Percentiles rank a stretch among this genome's conserved stretches.
Evolutionary conservation across 2,329 filamentous ascomycete genomes (phyloP).

Genomic region (Neopestalotiopsis sp.): DNA sequence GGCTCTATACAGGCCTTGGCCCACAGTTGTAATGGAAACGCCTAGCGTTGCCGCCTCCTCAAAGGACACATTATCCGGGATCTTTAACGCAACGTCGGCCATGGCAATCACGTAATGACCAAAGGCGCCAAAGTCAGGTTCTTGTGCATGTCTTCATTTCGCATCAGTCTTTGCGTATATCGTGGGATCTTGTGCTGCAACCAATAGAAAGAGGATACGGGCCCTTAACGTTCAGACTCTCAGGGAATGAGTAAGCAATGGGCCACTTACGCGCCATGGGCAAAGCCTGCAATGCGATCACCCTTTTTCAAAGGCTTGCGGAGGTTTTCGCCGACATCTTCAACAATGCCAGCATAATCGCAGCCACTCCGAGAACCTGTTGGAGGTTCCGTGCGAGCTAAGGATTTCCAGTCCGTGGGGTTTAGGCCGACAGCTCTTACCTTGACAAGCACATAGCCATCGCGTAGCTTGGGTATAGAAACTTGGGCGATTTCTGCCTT

Average conservation of each 20-base stretch:
- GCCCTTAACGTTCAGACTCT: no score
- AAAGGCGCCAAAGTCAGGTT: slow-evolving; percentile 50
- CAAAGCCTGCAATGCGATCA: slow-evolving; percentile 51
- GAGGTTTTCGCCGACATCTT: slow-evolving; percentile 49
- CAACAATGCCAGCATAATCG: slow-evolving; percentile 54
- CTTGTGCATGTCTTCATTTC: slow-evolving; percentile 33
- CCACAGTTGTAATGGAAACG: slow-evolving; percentile 47
- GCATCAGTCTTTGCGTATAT: not conserved
- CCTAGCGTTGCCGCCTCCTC: slow-evolving; percentile 52
- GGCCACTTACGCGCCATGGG: slow-evolving; percentile 38
- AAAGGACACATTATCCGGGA: slow-evolving; percentile 51
- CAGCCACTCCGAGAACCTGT: slow-evolving; percentile 38
- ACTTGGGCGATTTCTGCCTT: slow-evolving; percentile 31
- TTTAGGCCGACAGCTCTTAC: slow-evolving; percentile 41
- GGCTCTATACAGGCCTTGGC: slow-evolving; percentile 53
- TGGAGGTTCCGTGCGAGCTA: slow-evolving; percentile 30
- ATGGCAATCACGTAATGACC: slow-evolving; percentile 45
- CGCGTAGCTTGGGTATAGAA: slow-evolving; percentile 26
- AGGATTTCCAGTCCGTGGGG: slow-evolving; percentile 41
- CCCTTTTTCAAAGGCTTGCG: slow-evolving; percentile 50
- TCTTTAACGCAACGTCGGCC: slow-evolving; percentile 47
- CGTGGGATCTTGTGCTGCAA: no score
- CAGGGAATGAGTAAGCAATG: no score
- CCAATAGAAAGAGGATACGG: no score
- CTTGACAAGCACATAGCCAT: slow-evolving; percentile 39